These are phyloP conservation scores for Aschersonia sp. DNA, from an alignment of 2,329 filamentous ascomycete genomes.

Conservation along the genomic window DNA sequence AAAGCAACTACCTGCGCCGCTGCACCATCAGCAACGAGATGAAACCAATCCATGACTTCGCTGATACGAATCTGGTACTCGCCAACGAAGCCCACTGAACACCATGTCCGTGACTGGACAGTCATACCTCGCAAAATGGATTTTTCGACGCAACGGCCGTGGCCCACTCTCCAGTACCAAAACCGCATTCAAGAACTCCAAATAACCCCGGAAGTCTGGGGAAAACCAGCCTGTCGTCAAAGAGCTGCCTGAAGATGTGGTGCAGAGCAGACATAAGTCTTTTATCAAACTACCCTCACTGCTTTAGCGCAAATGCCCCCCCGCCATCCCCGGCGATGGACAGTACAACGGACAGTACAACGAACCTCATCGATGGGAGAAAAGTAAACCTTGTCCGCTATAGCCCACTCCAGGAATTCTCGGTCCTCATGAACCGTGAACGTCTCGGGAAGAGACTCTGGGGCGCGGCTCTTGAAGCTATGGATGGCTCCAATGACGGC, in stretches of 20 bases:
- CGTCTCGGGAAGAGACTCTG: conserved; percentile 40
- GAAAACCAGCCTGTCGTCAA: conserved; percentile 54
- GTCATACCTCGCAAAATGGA: conserved; percentile 45
- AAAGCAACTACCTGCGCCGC: conserved; percentile 48
- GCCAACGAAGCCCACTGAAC: background rate
- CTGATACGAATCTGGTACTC: background rate
- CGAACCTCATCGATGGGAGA: conserved; percentile 57
- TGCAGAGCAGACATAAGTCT: conserved; percentile 50
- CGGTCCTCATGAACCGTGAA: conserved; percentile 42
- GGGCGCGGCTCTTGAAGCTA: conserved; percentile 26
- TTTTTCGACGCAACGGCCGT: conserved; percentile 49
- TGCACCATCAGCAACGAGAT: background rate
- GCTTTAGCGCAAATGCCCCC: background rate
- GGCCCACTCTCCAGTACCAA: conserved; percentile 58
- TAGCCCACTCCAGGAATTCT: conserved; percentile 51
- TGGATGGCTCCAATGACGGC: background rate
- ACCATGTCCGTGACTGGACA: background rate
- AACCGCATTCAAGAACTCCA: conserved; percentile 58
- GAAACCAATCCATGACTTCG: background rate
- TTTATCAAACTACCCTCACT: conserved; percentile 38
- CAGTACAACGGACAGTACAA: background rate
- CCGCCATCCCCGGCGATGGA: background rate
- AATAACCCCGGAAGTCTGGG: conserved; percentile 44
- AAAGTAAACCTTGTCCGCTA: conserved; percentile 51
- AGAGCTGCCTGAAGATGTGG: conserved; percentile 44